Evolutionary conservation across 1,139 yeast genomes (phyloP), one percentile per base, ranked within the genome.

Genomic region (Barnettozyma hawaiiensis): DNA sequence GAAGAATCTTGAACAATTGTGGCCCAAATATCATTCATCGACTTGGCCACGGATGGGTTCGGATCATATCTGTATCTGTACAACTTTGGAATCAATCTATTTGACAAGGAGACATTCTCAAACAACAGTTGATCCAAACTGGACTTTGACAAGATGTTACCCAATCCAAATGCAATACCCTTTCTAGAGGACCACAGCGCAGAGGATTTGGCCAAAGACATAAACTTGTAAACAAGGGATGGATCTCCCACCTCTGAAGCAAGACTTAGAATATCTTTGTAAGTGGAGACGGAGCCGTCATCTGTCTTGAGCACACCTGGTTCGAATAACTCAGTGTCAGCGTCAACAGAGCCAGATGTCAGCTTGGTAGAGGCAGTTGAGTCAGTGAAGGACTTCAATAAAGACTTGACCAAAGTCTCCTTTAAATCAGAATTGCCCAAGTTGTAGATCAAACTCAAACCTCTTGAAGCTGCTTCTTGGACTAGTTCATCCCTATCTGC

Each of bases 171-270:
- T 0, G 97, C 97, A 58, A 90, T 81, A 41, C 97, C 97, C 52
- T 85, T 85, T 58, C 96, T 72, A 0, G 97, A 85, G 0, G 95
- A 78, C 97, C 98, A 92, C 29, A 90, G 66, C 0, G 95, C 81
- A 0, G 96, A 85, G 42, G 83, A 83, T 48, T 86, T 84, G 0
- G 97, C 96, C 44, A 92, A 66, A 0, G 96, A 81, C 96, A 92
- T 87, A 58, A 92, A 92, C 57, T 89, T 86, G 62, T 92, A 92
- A 6, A 92, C 96, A 53, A 92, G 73, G 56, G 95, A 77, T 18
- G 97, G 96, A 61, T 92, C 97, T 33, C 97, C 97, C 5, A 89
- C 94, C 58, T 92, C 97, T 2, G 94, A 80, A 0, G 97, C 97
- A 41, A 92, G 69, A 54, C 72, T 84, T 52, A 90, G 67, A 26